Conservation (phyloP, 345 rosid genomes). For the Citrus trifoliata region DNA sequence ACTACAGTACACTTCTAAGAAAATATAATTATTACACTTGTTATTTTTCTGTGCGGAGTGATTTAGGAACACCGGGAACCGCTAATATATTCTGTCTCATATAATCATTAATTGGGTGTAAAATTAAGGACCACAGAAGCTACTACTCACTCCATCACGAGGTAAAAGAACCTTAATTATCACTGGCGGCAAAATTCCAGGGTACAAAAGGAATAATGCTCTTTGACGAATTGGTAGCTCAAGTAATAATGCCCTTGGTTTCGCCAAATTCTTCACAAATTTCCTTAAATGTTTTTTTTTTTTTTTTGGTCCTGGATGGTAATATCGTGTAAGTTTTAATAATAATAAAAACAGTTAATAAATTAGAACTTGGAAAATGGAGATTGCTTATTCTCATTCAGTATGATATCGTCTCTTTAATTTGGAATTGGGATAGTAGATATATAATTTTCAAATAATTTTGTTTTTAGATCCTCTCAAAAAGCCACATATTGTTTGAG, state of each 20-base stretch:
- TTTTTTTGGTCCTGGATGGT: not conserved
- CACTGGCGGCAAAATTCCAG: not conserved
- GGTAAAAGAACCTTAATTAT: not conserved
- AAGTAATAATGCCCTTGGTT: not conserved
- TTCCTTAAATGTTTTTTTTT: not conserved
- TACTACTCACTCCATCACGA: not conserved
- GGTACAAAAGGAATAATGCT: not conserved
- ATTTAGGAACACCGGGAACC: not conserved
- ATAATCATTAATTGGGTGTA: too few species aligned
- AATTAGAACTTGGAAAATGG: too few species aligned
- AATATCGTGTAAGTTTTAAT: not conserved
- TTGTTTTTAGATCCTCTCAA: too few species aligned
- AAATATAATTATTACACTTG: not conserved
- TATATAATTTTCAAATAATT: too few species aligned
- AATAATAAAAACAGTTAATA: too few species aligned
- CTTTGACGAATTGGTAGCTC: not conserved
- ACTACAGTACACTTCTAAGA: not conserved
- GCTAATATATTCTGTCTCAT: not conserved
- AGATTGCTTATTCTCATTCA: too few species aligned
- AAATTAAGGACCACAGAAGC: not conserved
- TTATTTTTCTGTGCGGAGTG: not conserved
- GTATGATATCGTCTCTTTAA: too few species aligned
- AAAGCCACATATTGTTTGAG: too few species aligned
- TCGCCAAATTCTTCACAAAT: not conserved
- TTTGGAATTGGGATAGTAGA: too few species aligned